Percentiles rank a stretch among this genome's conserved stretches.
These are phyloP conservation scores for Dictyostelium brefeldianum DNA, from an alignment of 78 protist genomes.

Conservation along the genomic window DNA sequence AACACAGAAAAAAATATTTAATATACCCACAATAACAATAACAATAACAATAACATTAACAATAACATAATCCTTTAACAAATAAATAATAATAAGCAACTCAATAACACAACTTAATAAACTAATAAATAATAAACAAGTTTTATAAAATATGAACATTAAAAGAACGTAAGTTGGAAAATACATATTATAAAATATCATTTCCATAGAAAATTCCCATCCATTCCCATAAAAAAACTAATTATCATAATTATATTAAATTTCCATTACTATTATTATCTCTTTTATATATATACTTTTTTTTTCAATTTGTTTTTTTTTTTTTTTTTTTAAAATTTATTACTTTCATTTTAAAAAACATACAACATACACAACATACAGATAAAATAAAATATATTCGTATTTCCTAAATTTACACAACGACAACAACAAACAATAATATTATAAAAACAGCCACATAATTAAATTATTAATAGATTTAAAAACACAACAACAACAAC, in stretches of 20 bases:
- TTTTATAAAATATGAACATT: not conserved
- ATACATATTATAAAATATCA: too few relatives aligned
- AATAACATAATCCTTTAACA: not conserved
- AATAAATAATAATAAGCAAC: not conserved
- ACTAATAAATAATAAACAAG: not conserved
- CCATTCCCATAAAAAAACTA: too few relatives aligned
- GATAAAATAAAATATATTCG: not conserved
- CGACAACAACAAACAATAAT: not conserved
- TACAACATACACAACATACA: not conserved
- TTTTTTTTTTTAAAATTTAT: not conserved
- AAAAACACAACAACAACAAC: not conserved
- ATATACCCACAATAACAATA: not conserved
- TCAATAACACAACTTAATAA: not conserved
- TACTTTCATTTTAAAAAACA: not conserved
- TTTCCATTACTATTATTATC: not conserved
- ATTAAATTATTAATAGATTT: too few relatives aligned
- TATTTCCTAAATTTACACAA: not conserved
- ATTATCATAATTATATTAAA: not conserved
- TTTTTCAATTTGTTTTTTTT: not conserved
- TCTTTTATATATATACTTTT: not conserved
- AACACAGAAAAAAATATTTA: not conserved
- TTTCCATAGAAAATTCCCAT: too few relatives aligned
- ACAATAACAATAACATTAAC: not conserved
- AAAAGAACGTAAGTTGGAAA: slow-evolving; percentile 11
- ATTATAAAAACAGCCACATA: not conserved